Evolutionary conservation across 1,284 basidiomycete species (phyloP).

Genomic region (Cryptococcus sp.): DNA sequence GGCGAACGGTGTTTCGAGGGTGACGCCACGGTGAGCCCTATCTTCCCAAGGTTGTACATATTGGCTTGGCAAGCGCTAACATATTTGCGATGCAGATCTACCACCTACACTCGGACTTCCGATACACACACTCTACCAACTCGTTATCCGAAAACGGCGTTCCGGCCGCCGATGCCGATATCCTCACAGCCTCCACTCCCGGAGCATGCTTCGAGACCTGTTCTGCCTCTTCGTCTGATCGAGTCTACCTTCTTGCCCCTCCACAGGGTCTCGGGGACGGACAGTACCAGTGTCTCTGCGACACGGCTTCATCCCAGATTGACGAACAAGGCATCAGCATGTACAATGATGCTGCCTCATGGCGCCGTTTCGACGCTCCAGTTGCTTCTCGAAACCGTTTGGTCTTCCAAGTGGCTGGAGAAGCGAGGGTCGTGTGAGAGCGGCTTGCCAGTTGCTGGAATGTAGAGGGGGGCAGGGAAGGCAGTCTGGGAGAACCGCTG

Average conservation of each 20-base stretch:
- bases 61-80: background rate
- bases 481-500: too few species aligned
- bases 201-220: constrained; percentile 16
- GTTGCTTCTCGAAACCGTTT: constrained; percentile 2
- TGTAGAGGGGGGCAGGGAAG: too few species aligned
- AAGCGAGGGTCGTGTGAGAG: background rate
- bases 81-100: background rate
- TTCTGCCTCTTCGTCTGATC: background rate
- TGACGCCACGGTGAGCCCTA: constrained; percentile 8
- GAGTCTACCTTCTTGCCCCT: constrained; percentile 11
- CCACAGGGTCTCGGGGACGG: constrained; percentile 3
- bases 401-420: constrained; percentile 6
- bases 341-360: constrained; percentile 7
- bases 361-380: constrained; percentile 12
- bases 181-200: constrained; percentile 3
- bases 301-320: constrained; percentile 4
- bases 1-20: constrained; percentile 11
- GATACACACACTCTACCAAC: constrained; percentile 11
- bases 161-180: background rate
- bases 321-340: constrained; percentile 8
- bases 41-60: background rate
- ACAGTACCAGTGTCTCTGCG: constrained; percentile 13
- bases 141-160: background rate
- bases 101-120: constrained; percentile 9
- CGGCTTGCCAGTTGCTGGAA: too few species aligned